A percentile compares a stretch with the other conserved stretches of the same genome.
phyloP scores from a whole-genome alignment of 805 yeast species.

The Monosporozyma siamensis region DNA sequence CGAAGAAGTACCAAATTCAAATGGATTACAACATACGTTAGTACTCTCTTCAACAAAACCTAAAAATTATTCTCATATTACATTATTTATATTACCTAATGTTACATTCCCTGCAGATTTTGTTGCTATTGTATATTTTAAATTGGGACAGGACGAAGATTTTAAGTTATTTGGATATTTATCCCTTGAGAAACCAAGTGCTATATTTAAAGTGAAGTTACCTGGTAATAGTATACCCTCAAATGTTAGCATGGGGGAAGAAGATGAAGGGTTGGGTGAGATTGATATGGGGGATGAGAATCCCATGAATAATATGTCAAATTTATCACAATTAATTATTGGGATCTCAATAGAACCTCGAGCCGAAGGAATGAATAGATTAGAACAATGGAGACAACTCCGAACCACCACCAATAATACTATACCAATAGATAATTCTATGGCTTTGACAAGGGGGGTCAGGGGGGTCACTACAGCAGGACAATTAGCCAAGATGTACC shows the following conservation, averaged over 20 bases:
- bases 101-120: constrained; percentile 58
- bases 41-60: constrained; percentile 30
- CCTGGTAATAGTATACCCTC: constrained; percentile 10
- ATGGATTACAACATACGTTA: constrained; percentile 31
- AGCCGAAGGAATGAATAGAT: constrained; percentile 49
- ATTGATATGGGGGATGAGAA: constrained; percentile 48
- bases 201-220: constrained; percentile 70
- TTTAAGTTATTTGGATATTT: constrained; percentile 61
- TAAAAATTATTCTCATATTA: constrained; percentile 51
- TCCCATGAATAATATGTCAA: constrained; percentile 18
- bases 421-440: constrained; percentile 18
- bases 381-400: constrained; percentile 35
- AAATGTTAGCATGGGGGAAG: not conserved
- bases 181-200: constrained; percentile 67
- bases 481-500: constrained; percentile 29
- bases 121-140: constrained; percentile 84
- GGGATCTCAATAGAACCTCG: constrained; percentile 91
- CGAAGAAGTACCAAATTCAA: constrained; percentile 31
- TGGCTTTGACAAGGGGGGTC: constrained; percentile 25
- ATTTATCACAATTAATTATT: constrained; percentile 38
- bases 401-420: constrained; percentile 14
- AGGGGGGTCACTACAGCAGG: constrained; percentile 23
- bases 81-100: constrained; percentile 80
- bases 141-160: constrained; percentile 50
- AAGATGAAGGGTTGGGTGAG: constrained; percentile 40